Evolutionary conservation across 1,284 basidiomycete genomes (phyloP), one percentile per base, ranked within the genome.

Genomic region (Rhodotorula mucilaginosa): DNA sequence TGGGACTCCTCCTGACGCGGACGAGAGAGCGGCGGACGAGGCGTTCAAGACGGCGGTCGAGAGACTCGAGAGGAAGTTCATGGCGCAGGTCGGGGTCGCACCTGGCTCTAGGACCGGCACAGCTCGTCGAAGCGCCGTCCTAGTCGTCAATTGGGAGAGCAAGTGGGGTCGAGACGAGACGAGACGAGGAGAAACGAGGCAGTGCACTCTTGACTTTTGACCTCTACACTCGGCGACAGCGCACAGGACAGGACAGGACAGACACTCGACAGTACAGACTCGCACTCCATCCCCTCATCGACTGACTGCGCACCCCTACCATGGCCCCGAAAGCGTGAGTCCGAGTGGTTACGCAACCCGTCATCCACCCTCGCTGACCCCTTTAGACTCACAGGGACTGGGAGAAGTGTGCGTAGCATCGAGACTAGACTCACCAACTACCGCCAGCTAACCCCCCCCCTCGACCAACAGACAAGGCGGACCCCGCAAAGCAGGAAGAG

Each of bases 361-460:
- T 26, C 23, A n/a, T n/a, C 26, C 16, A 56, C 19, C 48, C 47
- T 0, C 66, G 39, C 68, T 70, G 56, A 65, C 64, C 15, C 2
- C n/a, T 26, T 26, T 0, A 13, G 23, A 34, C 13, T 7, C 44
- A 19, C 79, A 96, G 93, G 79, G 91, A 97, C 82, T 97, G 94
- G 94, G 94, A 97, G 83, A 97, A 96, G 82, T 96, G 93, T 94
- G 80, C 71, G 89, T 82, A 6, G n/a, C 12, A 3, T 10, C 19
- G 0, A 5, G 5, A 16, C 7, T 6, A 3, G 6, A 34, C 34
- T 6, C 26, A 19, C 6, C 4, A 4, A 2, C 5, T 2, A 31
- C 6, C 26, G 1, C 23, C 1, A 56, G 23, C 47, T 65, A 44
- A 59, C 58, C n/a, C 23, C 29, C 29, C 3, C 1, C 39, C 4